Base-by-base conservation (phyloP, 352 stramenopile species). In the Pythium dissimile region DNA sequence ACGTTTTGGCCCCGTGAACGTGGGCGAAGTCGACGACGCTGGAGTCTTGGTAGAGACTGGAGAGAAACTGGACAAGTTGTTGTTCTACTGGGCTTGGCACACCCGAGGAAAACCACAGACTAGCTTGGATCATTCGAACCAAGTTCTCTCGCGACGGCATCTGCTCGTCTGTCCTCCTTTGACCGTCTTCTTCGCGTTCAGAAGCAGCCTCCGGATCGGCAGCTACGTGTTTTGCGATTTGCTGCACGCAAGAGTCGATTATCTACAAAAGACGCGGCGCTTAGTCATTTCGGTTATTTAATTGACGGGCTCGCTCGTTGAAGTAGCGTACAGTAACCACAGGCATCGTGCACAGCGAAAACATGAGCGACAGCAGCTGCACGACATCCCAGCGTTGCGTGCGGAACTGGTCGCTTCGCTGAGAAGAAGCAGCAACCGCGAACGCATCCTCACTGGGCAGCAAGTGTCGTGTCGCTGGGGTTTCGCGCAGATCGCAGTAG, bases 291-390 rank as follows among this genome's bases (percentile, higher is more conserved):
- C 34, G 20, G 2, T 28, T 30, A 20, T 42, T 3, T 24, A 16
- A 20, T 5, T 41, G 13, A 18, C 34, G 7, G 12, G 20, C 34
- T 41, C 5, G 6, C 6, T 8, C 34, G 18, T 46, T 12, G 39
- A 46, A 9, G 16, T 43, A 5, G 27, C 49, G 0, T 57, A 81
- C 80, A 62, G 20, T 53, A 20, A 18, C 32, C 5, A 59, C 32
- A 1, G 77, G 62, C 31, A 76, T 62, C 16, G 79, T 88, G n/a
- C 79, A 89, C 15, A 88, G 23, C 5, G 79, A 86, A 49, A 87
- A 89, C 37, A 65, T 79, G 18, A 67, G 28, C 1, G 69, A 69
- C 30, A 89, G 49, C 9, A 85, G 54, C 39, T 89, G 79, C 18
- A 75, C 45, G 23, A 89, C 67, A 47, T 89, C 77, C 76, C 77